A percentile compares a stretch with the other conserved stretches of the same genome.
phyloP scores from a whole-genome alignment of 2,329 filamentous ascomycete genomes.

The Pestalotiopsis sp. region DNA sequence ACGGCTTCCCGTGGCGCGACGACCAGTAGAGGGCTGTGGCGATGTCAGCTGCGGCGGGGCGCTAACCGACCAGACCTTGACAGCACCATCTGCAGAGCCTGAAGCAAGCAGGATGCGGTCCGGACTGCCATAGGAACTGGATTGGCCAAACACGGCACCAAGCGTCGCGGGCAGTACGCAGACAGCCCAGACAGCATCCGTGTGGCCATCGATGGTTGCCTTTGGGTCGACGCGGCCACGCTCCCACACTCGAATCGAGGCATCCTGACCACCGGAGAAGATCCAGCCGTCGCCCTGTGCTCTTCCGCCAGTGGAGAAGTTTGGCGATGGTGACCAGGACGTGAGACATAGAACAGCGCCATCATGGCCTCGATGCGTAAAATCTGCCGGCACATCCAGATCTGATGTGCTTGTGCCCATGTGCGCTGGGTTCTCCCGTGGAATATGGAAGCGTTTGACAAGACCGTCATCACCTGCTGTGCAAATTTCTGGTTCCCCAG shows the following conservation, averaged over 20 bases:
- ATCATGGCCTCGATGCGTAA: conserved; percentile 93
- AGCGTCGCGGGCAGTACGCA: conserved; percentile 88
- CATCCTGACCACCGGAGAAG: conserved; percentile 94
- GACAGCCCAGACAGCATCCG: conserved; percentile 93
- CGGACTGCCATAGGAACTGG: conserved; percentile 73
- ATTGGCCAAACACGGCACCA: conserved; percentile 77
- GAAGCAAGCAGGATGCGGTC: conserved; percentile 91
- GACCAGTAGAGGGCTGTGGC: conserved; percentile 65
- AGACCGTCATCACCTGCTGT: conserved; percentile 94
- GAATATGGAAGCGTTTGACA: conserved; percentile 96
- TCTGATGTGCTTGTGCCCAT: conserved; percentile 65
- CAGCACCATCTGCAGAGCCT: conserved; percentile 85
- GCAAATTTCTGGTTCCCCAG: conserved; percentile 94
- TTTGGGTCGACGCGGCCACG: conserved; percentile 93
- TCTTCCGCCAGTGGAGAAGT: conserved; percentile 86
- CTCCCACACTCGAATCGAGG: conserved; percentile 94
- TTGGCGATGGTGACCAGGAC: conserved; percentile 84
- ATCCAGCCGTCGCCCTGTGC: conserved; percentile 96
- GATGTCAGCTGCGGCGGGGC: conserved; percentile 85
- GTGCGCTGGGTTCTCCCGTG: conserved; percentile 69
- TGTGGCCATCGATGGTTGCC: conserved; percentile 90
- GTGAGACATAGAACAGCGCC: conserved; percentile 86
- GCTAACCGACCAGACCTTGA: conserved; percentile 94
- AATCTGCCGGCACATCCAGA: conserved; percentile 89
- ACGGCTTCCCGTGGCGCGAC: conserved; percentile 57